Evolutionary conservation across 2,329 filamentous ascomycete genomes (phyloP).

Genomic region (Calonectria ilicicola): DNA sequence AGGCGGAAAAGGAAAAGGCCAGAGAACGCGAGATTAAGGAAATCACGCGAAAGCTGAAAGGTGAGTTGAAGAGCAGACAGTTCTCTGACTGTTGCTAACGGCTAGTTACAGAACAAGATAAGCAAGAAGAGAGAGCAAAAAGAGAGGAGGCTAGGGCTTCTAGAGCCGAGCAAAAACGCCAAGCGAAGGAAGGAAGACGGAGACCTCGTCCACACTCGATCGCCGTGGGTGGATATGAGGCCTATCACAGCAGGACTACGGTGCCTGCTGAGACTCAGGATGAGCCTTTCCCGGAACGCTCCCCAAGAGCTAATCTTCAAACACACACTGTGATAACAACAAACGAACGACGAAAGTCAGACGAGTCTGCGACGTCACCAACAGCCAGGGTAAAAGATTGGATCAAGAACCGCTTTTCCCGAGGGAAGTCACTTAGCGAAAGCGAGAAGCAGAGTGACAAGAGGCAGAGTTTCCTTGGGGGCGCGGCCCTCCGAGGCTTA

Average conservation of each 20-base stretch:
- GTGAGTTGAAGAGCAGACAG: constrained; percentile 55
- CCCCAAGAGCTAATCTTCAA: constrained; percentile 23
- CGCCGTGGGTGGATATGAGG: constrained; percentile 24
- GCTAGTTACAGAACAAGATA: constrained; percentile 56
- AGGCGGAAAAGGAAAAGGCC: constrained; percentile 58
- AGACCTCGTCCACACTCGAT: constrained; percentile 49
- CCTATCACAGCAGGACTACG: constrained; percentile 26
- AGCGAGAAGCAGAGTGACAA: constrained; percentile 52
- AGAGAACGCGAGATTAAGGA: constrained; percentile 66
- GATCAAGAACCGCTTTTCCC: constrained; percentile 66
- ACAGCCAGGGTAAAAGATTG: constrained; percentile 63
- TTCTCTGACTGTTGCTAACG: constrained; percentile 40
- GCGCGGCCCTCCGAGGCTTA: constrained; percentile 58
- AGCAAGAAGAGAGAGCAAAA: constrained; percentile 51
- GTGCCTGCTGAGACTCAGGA: constrained; percentile 24
- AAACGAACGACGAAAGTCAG: constrained; percentile 31
- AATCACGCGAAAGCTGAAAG: constrained; percentile 66
- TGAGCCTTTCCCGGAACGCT: constrained; percentile 11
- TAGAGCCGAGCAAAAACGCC: constrained; percentile 66
- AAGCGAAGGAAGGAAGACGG: constrained; percentile 64
- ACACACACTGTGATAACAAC: constrained; percentile 28
- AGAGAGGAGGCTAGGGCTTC: constrained; percentile 51
- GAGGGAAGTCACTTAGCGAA: constrained; percentile 54
- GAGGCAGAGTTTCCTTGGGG: constrained; percentile 61
- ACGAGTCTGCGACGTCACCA: constrained; percentile 45